These are phyloP conservation scores for Ascochyta koolunga DNA, from an alignment of 2,329 filamentous ascomycete genomes.

Conservation along the genomic window DNA sequence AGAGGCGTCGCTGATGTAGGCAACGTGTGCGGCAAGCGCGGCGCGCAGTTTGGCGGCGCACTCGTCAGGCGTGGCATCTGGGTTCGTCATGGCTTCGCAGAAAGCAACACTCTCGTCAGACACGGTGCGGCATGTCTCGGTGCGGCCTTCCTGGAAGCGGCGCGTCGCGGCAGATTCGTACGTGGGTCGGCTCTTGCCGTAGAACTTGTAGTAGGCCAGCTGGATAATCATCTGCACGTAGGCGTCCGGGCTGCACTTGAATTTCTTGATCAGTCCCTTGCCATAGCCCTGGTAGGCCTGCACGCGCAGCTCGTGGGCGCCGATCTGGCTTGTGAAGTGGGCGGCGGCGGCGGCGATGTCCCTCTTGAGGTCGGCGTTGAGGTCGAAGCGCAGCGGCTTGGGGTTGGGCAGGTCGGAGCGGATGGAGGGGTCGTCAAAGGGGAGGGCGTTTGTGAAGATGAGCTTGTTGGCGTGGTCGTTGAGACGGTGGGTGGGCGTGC, in stretches of 20 bases:
- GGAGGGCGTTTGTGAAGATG: slow-evolving; percentile 93
- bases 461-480: slow-evolving; percentile 93
- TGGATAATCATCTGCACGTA: slow-evolving; percentile 99
- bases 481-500: slow-evolving; percentile 93
- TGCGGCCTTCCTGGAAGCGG: slow-evolving; percentile 94
- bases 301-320: slow-evolving; percentile 86
- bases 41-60: slow-evolving; percentile 78
- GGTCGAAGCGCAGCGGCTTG: slow-evolving; percentile 74
- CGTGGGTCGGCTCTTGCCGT: slow-evolving; percentile 94
- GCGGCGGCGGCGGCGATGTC: slow-evolving; percentile 79
- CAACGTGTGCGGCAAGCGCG: slow-evolving; percentile 79
- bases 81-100: slow-evolving; percentile 84
- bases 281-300: slow-evolving; percentile 97
- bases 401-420: slow-evolving; percentile 88
- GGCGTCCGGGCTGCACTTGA: slow-evolving; percentile 96
- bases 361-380: slow-evolving; percentile 73
- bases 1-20: slow-evolving; percentile 87
- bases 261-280: slow-evolving; percentile 98
- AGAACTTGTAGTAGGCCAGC: slow-evolving; percentile 98
- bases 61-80: slow-evolving; percentile 65
- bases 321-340: slow-evolving; percentile 83
- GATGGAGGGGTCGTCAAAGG: slow-evolving; percentile 78
- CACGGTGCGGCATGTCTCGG: slow-evolving; percentile 92
- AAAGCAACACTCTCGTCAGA: slow-evolving; percentile 91
- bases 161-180: slow-evolving; percentile 96